These are phyloP conservation scores for Zymoseptoria ardabiliae DNA, from an alignment of 2,329 filamentous ascomycete species.

Conservation along the genomic window DNA sequence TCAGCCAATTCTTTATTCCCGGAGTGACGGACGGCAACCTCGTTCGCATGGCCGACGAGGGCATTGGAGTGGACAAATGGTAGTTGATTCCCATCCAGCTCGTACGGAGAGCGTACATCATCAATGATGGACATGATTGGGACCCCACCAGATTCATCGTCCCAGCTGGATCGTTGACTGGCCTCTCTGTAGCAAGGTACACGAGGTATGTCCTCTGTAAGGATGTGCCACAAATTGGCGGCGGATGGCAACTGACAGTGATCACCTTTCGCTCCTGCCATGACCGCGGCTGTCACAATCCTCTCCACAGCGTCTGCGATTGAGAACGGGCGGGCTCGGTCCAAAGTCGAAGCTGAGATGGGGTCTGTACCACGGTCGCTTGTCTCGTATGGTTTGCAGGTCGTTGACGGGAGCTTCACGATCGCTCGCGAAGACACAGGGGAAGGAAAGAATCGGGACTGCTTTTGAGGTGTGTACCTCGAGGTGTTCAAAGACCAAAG, in stretches of 20 bases:
- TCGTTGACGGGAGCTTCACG: slow-evolving; percentile 18
- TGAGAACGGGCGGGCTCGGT: neutral
- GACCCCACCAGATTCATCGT: slow-evolving; percentile 4
- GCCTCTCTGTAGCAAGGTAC: neutral
- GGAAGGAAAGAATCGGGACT: slow-evolving; percentile 26
- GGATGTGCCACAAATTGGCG: slow-evolving; percentile 24
- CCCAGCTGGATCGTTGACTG: neutral
- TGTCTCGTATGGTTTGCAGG: slow-evolving; percentile 14
- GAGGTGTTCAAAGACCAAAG: slow-evolving; percentile 9
- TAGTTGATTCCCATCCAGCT: slow-evolving; percentile 18
- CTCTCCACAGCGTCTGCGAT: slow-evolving; percentile 4
- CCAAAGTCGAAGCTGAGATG: neutral
- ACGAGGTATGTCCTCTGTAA: slow-evolving; percentile 6
- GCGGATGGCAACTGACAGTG: slow-evolving; percentile 8
- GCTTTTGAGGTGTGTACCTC: slow-evolving; percentile 14
- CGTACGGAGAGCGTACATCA: slow-evolving; percentile 1
- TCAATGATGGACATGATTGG: neutral
- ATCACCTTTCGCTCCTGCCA: neutral
- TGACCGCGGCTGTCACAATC: slow-evolving; percentile 1
- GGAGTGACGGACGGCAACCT: slow-evolving; percentile 7
- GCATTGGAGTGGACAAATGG: slow-evolving; percentile 26
- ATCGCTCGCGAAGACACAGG: slow-evolving; percentile 8
- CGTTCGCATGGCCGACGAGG: slow-evolving; percentile 20
- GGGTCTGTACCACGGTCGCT: neutral
- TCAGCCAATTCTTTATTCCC: slow-evolving; percentile 7